Percentiles rank a stretch among this genome's conserved stretches.
Conservation (phyloP, 805 yeast species). For the Spathaspora boniae region DNA sequence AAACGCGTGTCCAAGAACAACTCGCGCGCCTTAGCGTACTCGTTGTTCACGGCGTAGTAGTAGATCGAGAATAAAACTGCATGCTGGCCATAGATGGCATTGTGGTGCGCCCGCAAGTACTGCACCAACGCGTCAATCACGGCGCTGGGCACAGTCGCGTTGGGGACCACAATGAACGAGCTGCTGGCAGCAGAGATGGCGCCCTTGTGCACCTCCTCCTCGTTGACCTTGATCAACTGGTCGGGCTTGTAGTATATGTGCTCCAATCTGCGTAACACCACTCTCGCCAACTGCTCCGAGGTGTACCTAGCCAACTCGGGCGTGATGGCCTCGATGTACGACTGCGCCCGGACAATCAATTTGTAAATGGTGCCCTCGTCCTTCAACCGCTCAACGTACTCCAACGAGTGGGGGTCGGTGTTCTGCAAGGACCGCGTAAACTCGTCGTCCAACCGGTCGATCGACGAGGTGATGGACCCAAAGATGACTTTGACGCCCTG, state of each 20-base stretch:
- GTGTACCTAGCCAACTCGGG: conserved; percentile 37
- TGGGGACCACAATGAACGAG: conserved; percentile 28
- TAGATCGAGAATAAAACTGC: conserved; percentile 85
- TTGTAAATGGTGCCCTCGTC: conserved; percentile 79
- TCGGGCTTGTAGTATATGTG: conserved; percentile 91
- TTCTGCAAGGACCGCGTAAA: conserved; percentile 81
- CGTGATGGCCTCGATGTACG: conserved; percentile 70
- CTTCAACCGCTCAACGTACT: conserved; percentile 83
- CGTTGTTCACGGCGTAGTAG: conserved; percentile 85
- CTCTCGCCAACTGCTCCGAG: conserved; percentile 61
- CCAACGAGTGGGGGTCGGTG: conserved; percentile 93
- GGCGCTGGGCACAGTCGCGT: conserved; percentile 34
- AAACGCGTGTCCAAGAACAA: conserved; percentile 83
- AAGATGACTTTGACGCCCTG: conserved; percentile 68
- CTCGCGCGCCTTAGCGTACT: conserved; percentile 81
- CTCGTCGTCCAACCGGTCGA: conserved; percentile 95
- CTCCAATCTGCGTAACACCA: conserved; percentile 80
- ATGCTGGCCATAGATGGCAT: conserved; percentile 68
- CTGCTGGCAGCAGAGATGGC: conserved; percentile 31
- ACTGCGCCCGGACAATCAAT: conserved; percentile 78
- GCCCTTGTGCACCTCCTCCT: conserved; percentile 69
- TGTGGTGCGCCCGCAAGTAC: conserved; percentile 63
- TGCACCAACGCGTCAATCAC: conserved; percentile 65
- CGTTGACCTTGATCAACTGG: conserved; percentile 64
- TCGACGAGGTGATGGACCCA: conserved; percentile 82